A percentile compares a stretch with the other conserved stretches of the same genome.
Evolutionary conservation across 345 rosid genomes (phyloP).

Genomic region (Syzygium aqueum): DNA sequence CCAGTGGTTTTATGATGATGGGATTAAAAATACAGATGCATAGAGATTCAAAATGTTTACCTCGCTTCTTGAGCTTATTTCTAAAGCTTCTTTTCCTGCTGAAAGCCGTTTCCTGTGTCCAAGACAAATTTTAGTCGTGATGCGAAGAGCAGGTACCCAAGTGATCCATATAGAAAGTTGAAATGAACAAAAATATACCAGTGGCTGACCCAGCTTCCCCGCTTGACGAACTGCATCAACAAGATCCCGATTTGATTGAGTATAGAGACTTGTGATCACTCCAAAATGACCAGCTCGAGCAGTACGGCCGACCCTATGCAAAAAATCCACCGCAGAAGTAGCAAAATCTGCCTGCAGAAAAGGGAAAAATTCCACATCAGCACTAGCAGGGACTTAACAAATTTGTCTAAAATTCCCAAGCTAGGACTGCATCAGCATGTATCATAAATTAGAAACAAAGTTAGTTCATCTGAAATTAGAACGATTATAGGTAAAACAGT

Average conservation of each 20-base stretch:
- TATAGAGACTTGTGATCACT: conserved; percentile 84
- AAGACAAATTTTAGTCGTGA: neutral
- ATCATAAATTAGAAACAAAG: neutral
- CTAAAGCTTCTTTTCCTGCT: conserved; percentile 77
- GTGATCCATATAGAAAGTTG: neutral
- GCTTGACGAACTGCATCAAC: conserved; percentile 80
- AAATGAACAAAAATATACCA: conserved; percentile 39
- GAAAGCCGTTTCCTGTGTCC: conserved; percentile 54
- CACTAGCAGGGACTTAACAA: neutral
- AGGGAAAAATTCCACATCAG: neutral
- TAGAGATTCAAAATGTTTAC: neutral
- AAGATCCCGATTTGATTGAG: conserved; percentile 61
- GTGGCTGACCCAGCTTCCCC: conserved; percentile 58
- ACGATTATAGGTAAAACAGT: neutral
- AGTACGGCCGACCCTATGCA: conserved; percentile 94
- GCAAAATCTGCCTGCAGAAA: conserved; percentile 90
- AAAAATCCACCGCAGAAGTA: conserved; percentile 82
- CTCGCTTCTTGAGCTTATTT: conserved; percentile 57
- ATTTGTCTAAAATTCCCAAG: neutral
- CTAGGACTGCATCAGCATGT: neutral
- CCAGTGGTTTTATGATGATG: neutral
- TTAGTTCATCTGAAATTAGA: neutral
- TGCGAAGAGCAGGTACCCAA: neutral
- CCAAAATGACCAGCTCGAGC: conserved; percentile 96
- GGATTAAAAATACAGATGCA: neutral